phyloP scores from a whole-genome alignment of 176 grass and related monocot species.

The Pontederia paniculata region DNA sequence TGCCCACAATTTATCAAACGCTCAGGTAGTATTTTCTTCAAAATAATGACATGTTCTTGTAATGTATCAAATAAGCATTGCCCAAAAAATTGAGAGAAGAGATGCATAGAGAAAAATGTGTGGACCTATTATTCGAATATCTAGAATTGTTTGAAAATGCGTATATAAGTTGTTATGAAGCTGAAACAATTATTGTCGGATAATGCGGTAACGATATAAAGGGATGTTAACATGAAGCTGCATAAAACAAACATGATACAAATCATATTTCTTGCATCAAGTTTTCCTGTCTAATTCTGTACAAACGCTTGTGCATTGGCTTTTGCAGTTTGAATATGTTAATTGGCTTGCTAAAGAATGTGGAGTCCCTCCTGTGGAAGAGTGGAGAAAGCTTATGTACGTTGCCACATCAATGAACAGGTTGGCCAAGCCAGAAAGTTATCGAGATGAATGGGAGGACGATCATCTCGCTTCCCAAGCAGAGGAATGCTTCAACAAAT shows the following conservation, averaged over 20 bases:
- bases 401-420: conserved; percentile 19
- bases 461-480: conserved; percentile 42
- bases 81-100: no score
- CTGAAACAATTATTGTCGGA: no score
- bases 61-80: no score
- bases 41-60: neutral
- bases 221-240: no score
- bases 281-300: neutral
- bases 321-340: conserved; percentile 63
- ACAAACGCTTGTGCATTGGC: neutral
- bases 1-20: conserved; percentile 40
- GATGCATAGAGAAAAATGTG: no score
- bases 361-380: conserved; percentile 30
- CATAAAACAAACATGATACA: no score
- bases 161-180: no score
- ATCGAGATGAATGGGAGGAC: conserved; percentile 70
- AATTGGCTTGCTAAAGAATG: conserved; percentile 73
- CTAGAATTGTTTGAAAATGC: no score
- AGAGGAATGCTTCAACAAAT: conserved; percentile 44
- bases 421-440: conserved; percentile 35
- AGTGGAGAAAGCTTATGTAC: conserved; percentile 77
- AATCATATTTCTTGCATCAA: neutral
- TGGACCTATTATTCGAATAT: no score
- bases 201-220: no score
- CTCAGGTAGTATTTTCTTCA: conserved; percentile 35